Conservation (phyloP, 2,329 filamentous ascomycete genomes). For the Pseudopithomyces chartarum region DNA sequence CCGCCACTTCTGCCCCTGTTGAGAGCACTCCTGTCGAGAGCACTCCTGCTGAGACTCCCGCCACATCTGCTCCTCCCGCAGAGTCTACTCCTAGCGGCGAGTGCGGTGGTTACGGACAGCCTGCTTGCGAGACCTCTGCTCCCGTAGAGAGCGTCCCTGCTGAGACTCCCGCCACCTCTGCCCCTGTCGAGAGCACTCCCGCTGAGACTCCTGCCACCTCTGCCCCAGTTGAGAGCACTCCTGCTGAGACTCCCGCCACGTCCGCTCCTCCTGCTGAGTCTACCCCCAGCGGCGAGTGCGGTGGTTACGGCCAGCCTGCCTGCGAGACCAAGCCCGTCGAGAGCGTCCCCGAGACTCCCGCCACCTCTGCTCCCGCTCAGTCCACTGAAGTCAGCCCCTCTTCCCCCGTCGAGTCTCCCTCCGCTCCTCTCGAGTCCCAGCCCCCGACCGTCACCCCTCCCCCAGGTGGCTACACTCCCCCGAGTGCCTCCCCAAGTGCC, state of each 20-base stretch:
- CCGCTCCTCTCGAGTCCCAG: slow-evolving; percentile 15
- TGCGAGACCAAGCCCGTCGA: slow-evolving; percentile 10
- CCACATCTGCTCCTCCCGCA: slow-evolving; percentile 6
- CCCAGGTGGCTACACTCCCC: slow-evolving; percentile 49
- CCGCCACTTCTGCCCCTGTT: slow-evolving; percentile 13
- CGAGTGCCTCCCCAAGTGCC: slow-evolving; percentile 78
- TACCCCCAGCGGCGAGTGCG: slow-evolving; percentile 10
- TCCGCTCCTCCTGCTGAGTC: not conserved
- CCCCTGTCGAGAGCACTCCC: not conserved
- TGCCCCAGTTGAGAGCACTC: slow-evolving; percentile 6
- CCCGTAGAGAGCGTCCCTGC: slow-evolving; percentile 14
- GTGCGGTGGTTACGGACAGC: slow-evolving; percentile 9
- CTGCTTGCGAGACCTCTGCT: slow-evolving; percentile 14
- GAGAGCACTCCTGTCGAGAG: slow-evolving; percentile 15
- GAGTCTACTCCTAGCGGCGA: slow-evolving; percentile 8
- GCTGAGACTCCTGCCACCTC: slow-evolving; percentile 10
- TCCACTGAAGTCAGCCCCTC: slow-evolving; percentile 4
- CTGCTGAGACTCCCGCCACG: not conserved
- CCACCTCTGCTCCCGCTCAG: slow-evolving; percentile 15
- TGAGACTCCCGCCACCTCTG: slow-evolving; percentile 14
- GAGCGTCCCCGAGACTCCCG: slow-evolving; percentile 10
- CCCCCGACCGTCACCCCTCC: slow-evolving; percentile 27
- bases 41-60: slow-evolving; percentile 10
- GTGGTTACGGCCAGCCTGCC: slow-evolving; percentile 9
- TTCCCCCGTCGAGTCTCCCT: slow-evolving; percentile 15